Percentiles rank a stretch among this genome's conserved stretches.
Evolutionary conservation across 306 rosid species (phyloP).

Genomic region (Dryas alaskensis): DNA sequence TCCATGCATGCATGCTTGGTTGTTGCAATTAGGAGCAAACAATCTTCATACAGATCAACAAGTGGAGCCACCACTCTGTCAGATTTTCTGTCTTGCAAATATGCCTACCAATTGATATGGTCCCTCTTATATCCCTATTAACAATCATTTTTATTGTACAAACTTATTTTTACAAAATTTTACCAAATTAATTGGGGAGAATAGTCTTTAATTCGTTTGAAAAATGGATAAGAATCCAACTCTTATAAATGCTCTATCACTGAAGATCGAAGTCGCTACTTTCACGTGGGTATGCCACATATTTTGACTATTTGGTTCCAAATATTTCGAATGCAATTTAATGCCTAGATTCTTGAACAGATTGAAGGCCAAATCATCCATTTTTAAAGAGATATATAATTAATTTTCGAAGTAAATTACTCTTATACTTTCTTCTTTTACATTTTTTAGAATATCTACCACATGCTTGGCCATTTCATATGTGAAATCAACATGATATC

Average conservation of each 20-base stretch:
- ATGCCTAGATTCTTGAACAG: neutral
- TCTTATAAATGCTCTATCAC: neutral
- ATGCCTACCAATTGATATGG: conserved; percentile 8
- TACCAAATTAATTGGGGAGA: too few relatives aligned
- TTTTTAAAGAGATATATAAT: neutral
- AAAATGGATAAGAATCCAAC: too few relatives aligned
- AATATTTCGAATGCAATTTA: too few relatives aligned
- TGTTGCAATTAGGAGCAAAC: conserved; percentile 16
- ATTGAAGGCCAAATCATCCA: neutral
- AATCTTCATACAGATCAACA: neutral
- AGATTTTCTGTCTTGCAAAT: neutral
- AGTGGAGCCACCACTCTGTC: conserved; percentile 10
- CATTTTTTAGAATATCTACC: conserved; percentile 17
- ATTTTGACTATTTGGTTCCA: too few relatives aligned
- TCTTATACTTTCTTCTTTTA: conserved; percentile 5
- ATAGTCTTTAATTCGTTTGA: too few relatives aligned
- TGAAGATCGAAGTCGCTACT: neutral
- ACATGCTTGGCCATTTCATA: conserved; percentile 8
- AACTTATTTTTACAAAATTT: neutral
- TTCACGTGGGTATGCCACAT: too few relatives aligned
- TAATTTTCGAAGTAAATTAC: neutral
- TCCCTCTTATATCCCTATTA: neutral
- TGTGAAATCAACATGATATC: conserved; percentile 5
- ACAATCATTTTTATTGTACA: neutral
- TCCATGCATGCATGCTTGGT: conserved; percentile 18